phyloP scores from a whole-genome alignment of 2,329 filamentous ascomycete species.

The Phaeosphaeriaceae sp. region DNA sequence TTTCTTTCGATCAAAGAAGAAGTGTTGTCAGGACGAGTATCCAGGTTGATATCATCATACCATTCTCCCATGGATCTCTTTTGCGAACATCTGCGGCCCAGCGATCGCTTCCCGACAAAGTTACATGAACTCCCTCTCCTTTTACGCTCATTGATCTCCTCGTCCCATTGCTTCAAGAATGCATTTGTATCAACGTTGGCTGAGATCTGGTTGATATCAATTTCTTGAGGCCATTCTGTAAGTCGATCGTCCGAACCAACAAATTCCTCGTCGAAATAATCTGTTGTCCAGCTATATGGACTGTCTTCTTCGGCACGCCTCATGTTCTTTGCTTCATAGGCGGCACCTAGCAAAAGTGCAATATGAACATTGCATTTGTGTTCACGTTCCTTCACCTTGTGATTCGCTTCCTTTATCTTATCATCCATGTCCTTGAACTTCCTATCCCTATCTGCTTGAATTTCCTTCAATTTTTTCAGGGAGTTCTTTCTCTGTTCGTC shows the following conservation, averaged over 20 bases:
- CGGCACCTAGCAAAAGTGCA: slow-evolving; percentile 7
- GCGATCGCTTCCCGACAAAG: slow-evolving; percentile 5
- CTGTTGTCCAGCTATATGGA: slow-evolving; percentile 10
- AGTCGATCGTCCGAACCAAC: slow-evolving; percentile 8
- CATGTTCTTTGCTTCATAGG: not conserved
- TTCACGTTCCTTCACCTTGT: slow-evolving; percentile 8
- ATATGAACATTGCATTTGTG: slow-evolving; percentile 4
- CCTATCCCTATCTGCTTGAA: slow-evolving; percentile 1
- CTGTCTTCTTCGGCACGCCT: slow-evolving; percentile 9
- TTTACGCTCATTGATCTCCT: slow-evolving; percentile 1
- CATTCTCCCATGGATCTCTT: slow-evolving; percentile 3
- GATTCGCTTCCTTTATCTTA: slow-evolving; percentile 7
- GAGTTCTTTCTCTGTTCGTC: slow-evolving; percentile 5
- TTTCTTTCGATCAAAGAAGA: not conserved
- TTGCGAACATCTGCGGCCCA: slow-evolving; percentile 3
- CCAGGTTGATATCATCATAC: not conserved
- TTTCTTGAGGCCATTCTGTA: slow-evolving; percentile 7
- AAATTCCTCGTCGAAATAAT: slow-evolving; percentile 12
- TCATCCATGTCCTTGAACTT: slow-evolving; percentile 4
- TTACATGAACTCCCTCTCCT: slow-evolving; percentile 1
- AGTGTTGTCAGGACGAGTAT: not conserved
- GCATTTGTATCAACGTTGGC: slow-evolving; percentile 4
- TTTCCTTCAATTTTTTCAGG: slow-evolving; percentile 6
- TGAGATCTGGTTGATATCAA: slow-evolving; percentile 8
- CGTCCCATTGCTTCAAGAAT: slow-evolving; percentile 10